Base-by-base conservation (phyloP, 768 basidiomycete genomes). In the Peribolospora baueri region DNA sequence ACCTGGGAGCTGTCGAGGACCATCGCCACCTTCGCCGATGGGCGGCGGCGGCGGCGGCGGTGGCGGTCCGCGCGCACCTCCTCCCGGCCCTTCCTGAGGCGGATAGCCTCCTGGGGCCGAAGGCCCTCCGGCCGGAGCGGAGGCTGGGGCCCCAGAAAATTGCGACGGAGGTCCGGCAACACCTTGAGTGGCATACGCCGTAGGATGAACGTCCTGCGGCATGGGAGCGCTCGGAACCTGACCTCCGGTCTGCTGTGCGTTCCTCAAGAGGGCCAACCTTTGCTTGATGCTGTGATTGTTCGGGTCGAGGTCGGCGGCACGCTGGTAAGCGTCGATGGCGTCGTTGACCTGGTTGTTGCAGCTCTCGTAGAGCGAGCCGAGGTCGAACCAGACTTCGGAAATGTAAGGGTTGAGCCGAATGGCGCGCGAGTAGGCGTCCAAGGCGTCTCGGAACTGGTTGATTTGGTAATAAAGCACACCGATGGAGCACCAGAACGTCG, bases 371-470 rank as follows among this genome's bases (percentile, higher is more conserved):
- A 98, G 74, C 59, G 81, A 84, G 46, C 93, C 93, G 45, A 98
- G 78, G 70, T 97, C 90, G 67, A 91, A 97, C 87, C 87, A 90
- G 5, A 90, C 85, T 61, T 78, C 81, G 51, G 77, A 77, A 63
- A 98, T 95, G 72, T 91, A 97, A 0, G 93, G 93, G 66, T 97
- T 95, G 70, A 98, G 90, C 59, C 91, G 81, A 63, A 98, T 97
- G 8, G 93, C 93, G 11, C 91, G 83, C 39, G 93, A 97, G 68
- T 98, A 98, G 7, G 93, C 93, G 64, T 98, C 93, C 43, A 98
- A 79, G 3, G 91, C 91, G 64, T 98, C 93, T 53, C 90, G 86
- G 72, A 85, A 98, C 66, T 98, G 93, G 69, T 95, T 97, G 72
- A 98, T 95, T 66, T 98, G 90, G 75, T 93, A 98, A 67, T 98